Evolutionary conservation across 1,139 yeast genomes (phyloP).

Genomic region (Suhomyces bolitotheri): DNA sequence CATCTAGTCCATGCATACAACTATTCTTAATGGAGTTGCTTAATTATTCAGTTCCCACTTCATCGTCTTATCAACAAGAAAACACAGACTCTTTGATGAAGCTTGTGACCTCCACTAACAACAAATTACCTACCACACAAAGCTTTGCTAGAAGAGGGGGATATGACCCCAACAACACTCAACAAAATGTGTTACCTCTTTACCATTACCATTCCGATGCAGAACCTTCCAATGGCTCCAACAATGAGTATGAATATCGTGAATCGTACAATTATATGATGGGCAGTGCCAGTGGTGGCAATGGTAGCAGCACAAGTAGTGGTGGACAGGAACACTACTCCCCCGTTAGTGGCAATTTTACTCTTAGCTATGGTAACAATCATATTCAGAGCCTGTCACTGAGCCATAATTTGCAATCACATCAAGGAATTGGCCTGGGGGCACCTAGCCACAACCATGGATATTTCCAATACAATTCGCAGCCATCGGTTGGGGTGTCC

Average conservation of each 20-base stretch:
- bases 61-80: constrained; percentile 10
- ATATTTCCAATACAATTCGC: not conserved
- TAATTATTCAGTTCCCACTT: constrained; percentile 11
- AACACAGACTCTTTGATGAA: constrained; percentile 11
- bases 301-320: not conserved
- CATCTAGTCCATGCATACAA: constrained; percentile 3
- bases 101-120: constrained; percentile 7
- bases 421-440: not conserved
- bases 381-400: not conserved
- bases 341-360: constrained; percentile 4
- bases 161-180: constrained; percentile 6
- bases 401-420: not conserved
- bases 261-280: constrained; percentile 13
- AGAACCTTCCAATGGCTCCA: constrained; percentile 6
- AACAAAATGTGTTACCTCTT: constrained; percentile 7
- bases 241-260: constrained; percentile 3
- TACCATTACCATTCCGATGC: constrained; percentile 12
- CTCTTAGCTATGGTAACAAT: not conserved
- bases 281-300: constrained; percentile 8
- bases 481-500: not conserved
- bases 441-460: too few relatives aligned
- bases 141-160: constrained; percentile 6
- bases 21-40: constrained; percentile 14
- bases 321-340: constrained; percentile 2
- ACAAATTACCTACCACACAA: constrained; percentile 3